Conservation (phyloP, 176 grass and related monocot species). For the Raddia distichophylla region DNA sequence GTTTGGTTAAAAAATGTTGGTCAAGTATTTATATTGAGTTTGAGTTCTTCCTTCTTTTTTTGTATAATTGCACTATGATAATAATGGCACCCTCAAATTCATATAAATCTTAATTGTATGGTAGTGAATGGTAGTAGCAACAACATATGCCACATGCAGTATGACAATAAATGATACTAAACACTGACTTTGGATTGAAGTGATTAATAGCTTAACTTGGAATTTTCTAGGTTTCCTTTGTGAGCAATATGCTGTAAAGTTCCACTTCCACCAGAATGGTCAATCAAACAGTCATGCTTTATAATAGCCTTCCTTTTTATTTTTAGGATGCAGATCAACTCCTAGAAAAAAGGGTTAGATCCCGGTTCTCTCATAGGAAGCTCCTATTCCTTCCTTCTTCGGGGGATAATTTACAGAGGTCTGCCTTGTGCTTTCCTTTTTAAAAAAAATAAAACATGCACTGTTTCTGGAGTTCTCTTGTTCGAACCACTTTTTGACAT, state of each 20-base stretch:
- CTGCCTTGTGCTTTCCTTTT: conserved; percentile 23
- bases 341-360: conserved; percentile 96
- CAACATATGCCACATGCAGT: not conserved
- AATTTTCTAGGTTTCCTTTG: conserved; percentile 16
- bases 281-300: not conserved
- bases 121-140: not conserved
- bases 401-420: conserved; percentile 64
- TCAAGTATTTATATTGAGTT: not conserved
- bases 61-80: not conserved
- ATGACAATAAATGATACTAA: conserved; percentile 22
- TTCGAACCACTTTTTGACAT: conserved; percentile 31
- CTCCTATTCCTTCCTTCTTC: conserved; percentile 89
- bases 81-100: not conserved
- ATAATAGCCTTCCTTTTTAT: not conserved
- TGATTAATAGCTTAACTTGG: conserved; percentile 5
- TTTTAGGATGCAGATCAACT: conserved; percentile 89
- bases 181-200: conserved; percentile 5
- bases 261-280: not conserved
- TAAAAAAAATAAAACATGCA: conserved; percentile 23
- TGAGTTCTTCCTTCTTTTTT: conserved; percentile 4
- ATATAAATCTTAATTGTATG: conserved; percentile 12
- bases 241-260: not conserved
- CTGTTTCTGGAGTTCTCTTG: conserved; percentile 14
- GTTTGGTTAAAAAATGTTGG: too few relatives aligned
- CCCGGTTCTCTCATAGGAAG: conserved; percentile 83